Evolutionary conservation across 140 eudicot genomes (phyloP), one percentile per base, ranked within the genome.

Genomic region (Erigeron philadelphicus): DNA sequence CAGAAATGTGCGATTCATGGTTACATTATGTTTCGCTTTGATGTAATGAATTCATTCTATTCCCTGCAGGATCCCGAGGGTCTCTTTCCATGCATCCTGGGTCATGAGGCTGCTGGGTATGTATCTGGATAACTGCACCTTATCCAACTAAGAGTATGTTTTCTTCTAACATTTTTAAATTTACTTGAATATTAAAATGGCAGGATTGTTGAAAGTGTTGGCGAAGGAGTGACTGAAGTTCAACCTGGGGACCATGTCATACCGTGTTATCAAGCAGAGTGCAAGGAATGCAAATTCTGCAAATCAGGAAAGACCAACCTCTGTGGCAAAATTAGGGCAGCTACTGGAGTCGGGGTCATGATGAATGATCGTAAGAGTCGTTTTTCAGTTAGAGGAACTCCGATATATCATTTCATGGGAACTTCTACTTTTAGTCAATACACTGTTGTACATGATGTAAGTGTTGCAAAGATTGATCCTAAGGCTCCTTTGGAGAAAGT

Each of bases 241-340:
- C 81, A 94, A 80, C 86, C 97, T 5, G 99, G 99, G 15, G 99
- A 94, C 81, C 99, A 89, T 77, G 99, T 94, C n/a, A 94, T 94
- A 68, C 99, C 99, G 11, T 94, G 99, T 69, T 93, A 93, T 79
- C 99, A 93, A 72, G 99, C 99, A 6, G 99, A 93, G 73, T 93
- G 99, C 75, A 87, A 44, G 81, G 99, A 93, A 52, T 93, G 99
- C 82, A 93, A 89, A 80, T 89, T 93, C 58, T 93, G 99, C 76
- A 93, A 87, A 60, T 93, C 99, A 19, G 99, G 99, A 63, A 93
- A 93, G 87, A 93, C 99, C 9, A 93, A 93, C 79, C 95, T 93
- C 8, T 93, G 99, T 83, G 99, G 99, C n/a, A 93, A 93, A 68
- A 95, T 93, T 13, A 84, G 99, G 82, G 81, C 80, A 64, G 99